Conservation (phyloP, 2,329 filamentous ascomycete genomes). For the Thermomyces lanuginosus region DNA sequence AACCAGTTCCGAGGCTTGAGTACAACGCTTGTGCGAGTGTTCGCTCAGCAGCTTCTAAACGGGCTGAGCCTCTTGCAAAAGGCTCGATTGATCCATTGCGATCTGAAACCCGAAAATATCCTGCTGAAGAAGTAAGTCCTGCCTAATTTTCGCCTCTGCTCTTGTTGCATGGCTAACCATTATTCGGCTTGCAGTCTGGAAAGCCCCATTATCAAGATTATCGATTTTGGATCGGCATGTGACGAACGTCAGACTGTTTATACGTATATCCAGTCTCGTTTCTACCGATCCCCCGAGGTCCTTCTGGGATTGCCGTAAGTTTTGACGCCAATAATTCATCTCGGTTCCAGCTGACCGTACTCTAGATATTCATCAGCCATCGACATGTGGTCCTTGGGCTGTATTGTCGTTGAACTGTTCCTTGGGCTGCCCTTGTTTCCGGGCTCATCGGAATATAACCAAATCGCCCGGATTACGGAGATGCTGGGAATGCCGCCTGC, state of each 20-base stretch:
- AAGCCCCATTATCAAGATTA: slow-evolving; percentile 98
- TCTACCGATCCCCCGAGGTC: slow-evolving; percentile 94
- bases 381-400: slow-evolving; percentile 98
- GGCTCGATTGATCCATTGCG: slow-evolving; percentile 90
- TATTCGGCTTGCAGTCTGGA: slow-evolving; percentile 45
- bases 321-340: not conserved
- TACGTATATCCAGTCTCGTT: slow-evolving; percentile 96
- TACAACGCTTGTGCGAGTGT: slow-evolving; percentile 90
- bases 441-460: slow-evolving; percentile 96
- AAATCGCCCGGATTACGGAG: slow-evolving; percentile 90
- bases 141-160: not conserved
- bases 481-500: slow-evolving; percentile 94
- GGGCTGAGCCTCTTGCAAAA: slow-evolving; percentile 87
- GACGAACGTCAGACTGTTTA: slow-evolving; percentile 98
- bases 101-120: slow-evolving; percentile 96
- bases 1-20: slow-evolving; percentile 96
- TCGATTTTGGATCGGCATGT: slow-evolving; percentile 96
- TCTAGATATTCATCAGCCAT: slow-evolving; percentile 81
- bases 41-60: slow-evolving; percentile 90
- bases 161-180: slow-evolving; percentile 2
- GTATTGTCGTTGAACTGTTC: slow-evolving; percentile 96
- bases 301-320: slow-evolving; percentile 66
- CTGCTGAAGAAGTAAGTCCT: slow-evolving; percentile 66
- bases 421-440: slow-evolving; percentile 87
- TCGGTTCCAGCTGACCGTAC: slow-evolving; percentile 1